Base-by-base conservation (phyloP, 2,329 filamentous ascomycete genomes). In the Didymosphaeria variabile region DNA sequence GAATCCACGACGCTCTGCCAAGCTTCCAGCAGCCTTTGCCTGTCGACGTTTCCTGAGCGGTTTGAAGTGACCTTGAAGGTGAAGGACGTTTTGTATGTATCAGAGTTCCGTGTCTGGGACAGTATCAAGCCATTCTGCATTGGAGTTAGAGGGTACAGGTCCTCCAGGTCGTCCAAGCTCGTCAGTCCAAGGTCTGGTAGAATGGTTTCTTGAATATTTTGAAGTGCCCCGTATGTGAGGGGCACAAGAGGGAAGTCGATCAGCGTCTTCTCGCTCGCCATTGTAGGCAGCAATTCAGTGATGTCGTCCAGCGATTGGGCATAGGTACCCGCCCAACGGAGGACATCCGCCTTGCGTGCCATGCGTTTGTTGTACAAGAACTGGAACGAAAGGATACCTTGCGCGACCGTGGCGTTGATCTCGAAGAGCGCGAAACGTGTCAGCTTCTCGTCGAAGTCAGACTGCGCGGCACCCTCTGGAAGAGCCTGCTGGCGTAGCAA, bases 341-440 rank as follows among this genome's bases (percentile, higher is more conserved):
- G 57, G 10, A 69, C 57, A 3, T 26, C 46, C 23, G 45, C 26
- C 17, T 65, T 61, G 36, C 60, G 55, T 12, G 64, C 58, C 49
- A 67, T 67, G 13, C 63, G 34, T 10, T 54, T 57, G 52, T 69
- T 67, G 42, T 54, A 68, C 2, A 40, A 34, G 45, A 71, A 64
- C 9, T 47, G 12, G 63, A 45, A 26, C 57, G 57, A 40, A 59
- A 57, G 31, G 29, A 26, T 10, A 5, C 58, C 60, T 19, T 51
- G 55, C n/a, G 26, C 31, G n/a, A 65, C 60, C 23, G 36, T 49
- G n/a, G 58, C 60, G 5, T 47, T 58, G 21, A 63, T 56, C 17
- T 67, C 64, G 21, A 67, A 47, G 2, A 67, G 21, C 9, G 55
- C 47, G 38, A 67, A 67, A 8, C 64, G 55, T n/a, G 8, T 58